A percentile compares a stretch with the other conserved stretches of the same genome.
phyloP scores from a whole-genome alignment of 306 rosid species.

The Senna tora region DNA sequence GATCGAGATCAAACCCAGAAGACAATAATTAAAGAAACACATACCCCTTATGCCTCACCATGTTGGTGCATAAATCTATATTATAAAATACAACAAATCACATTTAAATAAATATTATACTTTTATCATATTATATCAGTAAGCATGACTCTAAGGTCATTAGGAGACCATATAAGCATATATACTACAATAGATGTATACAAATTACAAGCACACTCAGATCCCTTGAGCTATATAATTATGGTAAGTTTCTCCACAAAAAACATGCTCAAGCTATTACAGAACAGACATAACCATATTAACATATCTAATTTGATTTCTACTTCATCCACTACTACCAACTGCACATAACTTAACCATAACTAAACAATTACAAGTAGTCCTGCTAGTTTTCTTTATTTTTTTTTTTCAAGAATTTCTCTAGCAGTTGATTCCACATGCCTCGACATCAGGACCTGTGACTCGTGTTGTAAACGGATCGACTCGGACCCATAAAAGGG shows the following conservation, averaged over 20 bases:
- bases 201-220: background rate
- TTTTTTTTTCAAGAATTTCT: background rate
- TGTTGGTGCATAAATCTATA: too few relatives aligned
- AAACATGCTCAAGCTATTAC: conserved; percentile 26
- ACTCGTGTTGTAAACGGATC: conserved; percentile 89
- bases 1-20: too few relatives aligned
- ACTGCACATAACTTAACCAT: conserved; percentile 40
- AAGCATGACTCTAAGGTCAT: too few relatives aligned
- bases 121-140: too few relatives aligned
- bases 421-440: conserved; percentile 97
- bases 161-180: background rate
- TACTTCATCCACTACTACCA: conserved; percentile 22
- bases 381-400: background rate
- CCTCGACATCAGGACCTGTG: conserved; percentile 80
- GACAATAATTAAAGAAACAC: too few relatives aligned
- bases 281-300: conserved; percentile 11
- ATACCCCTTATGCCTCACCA: too few relatives aligned
- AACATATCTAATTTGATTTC: conserved; percentile 9
- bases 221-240: background rate
- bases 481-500: conserved; percentile 83
- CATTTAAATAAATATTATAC: too few relatives aligned
- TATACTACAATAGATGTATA: background rate
- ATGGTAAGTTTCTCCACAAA: conserved; percentile 31
- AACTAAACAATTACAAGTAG: background rate
- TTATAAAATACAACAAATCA: too few relatives aligned